Conservation (phyloP, 139 green algal genomes). For the Pseudopediastrum boryanum region DNA sequence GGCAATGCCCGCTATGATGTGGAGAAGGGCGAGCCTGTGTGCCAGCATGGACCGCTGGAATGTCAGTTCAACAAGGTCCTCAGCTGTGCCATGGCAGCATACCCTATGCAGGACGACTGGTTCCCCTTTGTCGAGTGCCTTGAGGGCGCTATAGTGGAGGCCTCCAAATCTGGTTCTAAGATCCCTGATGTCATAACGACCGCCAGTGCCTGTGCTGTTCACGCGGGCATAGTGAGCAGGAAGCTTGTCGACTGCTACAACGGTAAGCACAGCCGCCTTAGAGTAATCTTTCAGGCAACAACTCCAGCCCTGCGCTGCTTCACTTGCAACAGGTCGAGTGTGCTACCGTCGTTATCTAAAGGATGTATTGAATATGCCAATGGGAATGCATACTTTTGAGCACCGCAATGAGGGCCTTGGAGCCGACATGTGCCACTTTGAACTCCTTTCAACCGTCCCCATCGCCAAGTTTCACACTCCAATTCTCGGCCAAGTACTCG, state of each 20-base stretch:
- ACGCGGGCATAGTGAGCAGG: conserved; percentile 19
- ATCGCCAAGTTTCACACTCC: no score
- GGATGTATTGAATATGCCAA: no score
- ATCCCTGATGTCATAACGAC: background rate
- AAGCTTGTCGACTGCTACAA: conserved; percentile 29
- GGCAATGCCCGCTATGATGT: background rate
- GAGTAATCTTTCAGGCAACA: no score
- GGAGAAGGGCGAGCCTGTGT: background rate
- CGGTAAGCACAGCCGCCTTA: conserved; percentile 17
- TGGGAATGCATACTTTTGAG: no score
- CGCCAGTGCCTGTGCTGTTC: conserved; percentile 29
- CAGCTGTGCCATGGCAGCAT: conserved; percentile 32
- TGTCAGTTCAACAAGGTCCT: conserved; percentile 44
- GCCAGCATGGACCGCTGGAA: conserved; percentile 18
- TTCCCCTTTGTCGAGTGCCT: conserved; percentile 43
- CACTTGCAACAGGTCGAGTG: no score
- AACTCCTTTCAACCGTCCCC: no score
- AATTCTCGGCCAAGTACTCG: no score
- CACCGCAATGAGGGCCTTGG: no score
- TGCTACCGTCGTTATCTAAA: no score
- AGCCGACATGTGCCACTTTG: no score
- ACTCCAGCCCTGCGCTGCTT: no score
- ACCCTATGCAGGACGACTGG: conserved; percentile 10
- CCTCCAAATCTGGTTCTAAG: no score
- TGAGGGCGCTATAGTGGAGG: background rate